Conservation (phyloP, 768 basidiomycete genomes). For the Clavaria fumosa region DNA sequence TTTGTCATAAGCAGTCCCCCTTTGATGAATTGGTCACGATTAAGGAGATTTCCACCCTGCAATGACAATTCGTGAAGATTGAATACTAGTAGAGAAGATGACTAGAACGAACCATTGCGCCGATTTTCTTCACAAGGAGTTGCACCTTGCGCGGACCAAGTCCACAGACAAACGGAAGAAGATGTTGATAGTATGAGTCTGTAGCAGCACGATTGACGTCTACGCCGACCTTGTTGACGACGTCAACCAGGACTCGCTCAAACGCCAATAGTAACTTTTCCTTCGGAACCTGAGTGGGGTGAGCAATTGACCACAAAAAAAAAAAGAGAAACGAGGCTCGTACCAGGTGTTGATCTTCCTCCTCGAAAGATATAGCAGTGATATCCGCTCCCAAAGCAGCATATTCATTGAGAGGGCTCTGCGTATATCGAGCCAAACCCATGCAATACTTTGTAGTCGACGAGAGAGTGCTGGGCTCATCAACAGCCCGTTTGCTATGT, state of each 20-base stretch:
- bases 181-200: conserved; percentile 75
- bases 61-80: conserved; percentile 6
- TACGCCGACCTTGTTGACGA: conserved; percentile 85
- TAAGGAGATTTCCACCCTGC: conserved; percentile 77
- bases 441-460: conserved; percentile 81
- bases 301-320: no score
- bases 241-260: conserved; percentile 79
- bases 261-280: conserved; percentile 73
- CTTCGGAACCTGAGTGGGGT: conserved; percentile 47
- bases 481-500: conserved; percentile 69
- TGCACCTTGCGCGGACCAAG: conserved; percentile 92
- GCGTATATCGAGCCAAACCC: conserved; percentile 82
- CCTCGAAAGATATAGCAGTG: conserved; percentile 66
- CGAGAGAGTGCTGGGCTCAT: conserved; percentile 70
- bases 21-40: conserved; percentile 81
- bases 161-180: conserved; percentile 84
- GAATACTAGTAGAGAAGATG: neutral
- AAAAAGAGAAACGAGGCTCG: neutral
- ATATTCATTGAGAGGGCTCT: conserved; percentile 90
- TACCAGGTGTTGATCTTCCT: conserved; percentile 78
- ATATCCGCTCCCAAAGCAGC: conserved; percentile 81
- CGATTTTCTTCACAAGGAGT: conserved; percentile 67
- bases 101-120: conserved; percentile 39
- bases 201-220: conserved; percentile 90
- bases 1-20: conserved; percentile 65